Evolutionary conservation across 352 stramenopile species (phyloP), one percentile per base, ranked within the genome.

Genomic region (Pythium sukuiense): DNA sequence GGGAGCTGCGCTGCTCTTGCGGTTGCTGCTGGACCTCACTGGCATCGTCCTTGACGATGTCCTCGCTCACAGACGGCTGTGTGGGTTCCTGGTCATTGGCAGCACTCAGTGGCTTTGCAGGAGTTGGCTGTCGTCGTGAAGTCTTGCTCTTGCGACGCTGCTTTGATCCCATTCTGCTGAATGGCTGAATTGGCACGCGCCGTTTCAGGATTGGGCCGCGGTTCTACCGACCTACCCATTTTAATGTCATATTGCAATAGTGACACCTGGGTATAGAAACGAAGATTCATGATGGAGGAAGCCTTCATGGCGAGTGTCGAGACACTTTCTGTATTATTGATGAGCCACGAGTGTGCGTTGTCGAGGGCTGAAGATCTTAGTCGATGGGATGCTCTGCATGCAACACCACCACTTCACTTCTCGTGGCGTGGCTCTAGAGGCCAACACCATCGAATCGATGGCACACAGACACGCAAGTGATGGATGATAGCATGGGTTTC

Each of bases 101-200:
- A 18, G 8, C 1, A n/a, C 2, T 6, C 6, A 55, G 29, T 13
- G 3, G 8, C 16, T 39, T 37, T 11, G 26, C 20, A 37, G n/a
- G 33, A 5, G 43, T 32, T 57, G 58, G 41, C 24, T 63, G 39
- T 55, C 43, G 56, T 55, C 43, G 18, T 11, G 2, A 11, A 14
- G 43, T 20, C 46, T 63, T 54, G 41, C 58, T 63, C 58, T 55
- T 63, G 11, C 43, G 32, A 32, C 45, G 30, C 33, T 50, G 41
- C 29, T 63, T 63, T 3, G 43, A 63, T 46, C 58, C 58, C 58
- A 63, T 63, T 32, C n/a, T 52, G 53, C 16, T 0, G 32, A 32
- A 48, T 18, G 5, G 49, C 26, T n/a, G n/a, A n/a, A 32, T 33
- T 30, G 53, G 9, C 35, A 26, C 20, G 35, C 32, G n/a, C 20